Conservation (phyloP, 2,329 filamentous ascomycete species). For the Monosporascus ibericus region DNA sequence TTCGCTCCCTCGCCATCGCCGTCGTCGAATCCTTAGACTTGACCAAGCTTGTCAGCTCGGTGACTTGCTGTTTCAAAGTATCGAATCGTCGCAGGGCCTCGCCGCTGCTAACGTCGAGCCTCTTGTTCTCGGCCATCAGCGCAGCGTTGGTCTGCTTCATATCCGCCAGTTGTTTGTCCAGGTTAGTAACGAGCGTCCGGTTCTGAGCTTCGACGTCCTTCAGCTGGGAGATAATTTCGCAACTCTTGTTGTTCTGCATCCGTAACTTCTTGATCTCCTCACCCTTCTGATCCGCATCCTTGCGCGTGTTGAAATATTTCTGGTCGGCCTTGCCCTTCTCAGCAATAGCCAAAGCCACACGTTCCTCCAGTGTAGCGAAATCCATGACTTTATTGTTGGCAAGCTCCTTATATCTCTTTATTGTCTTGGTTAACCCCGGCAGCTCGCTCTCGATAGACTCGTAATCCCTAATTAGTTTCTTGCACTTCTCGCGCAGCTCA, state of each 20-base stretch:
- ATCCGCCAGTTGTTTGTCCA: slow-evolving; percentile 88
- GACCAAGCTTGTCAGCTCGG: slow-evolving; percentile 68
- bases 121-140: slow-evolving; percentile 66
- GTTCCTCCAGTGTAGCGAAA: slow-evolving; percentile 69
- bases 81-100: slow-evolving; percentile 68
- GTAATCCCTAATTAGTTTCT: slow-evolving; percentile 72
- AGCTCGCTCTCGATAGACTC: slow-evolving; percentile 81
- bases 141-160: slow-evolving; percentile 71
- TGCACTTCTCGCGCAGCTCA: slow-evolving; percentile 67
- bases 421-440: slow-evolving; percentile 82
- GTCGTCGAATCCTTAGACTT: slow-evolving; percentile 66
- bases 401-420: slow-evolving; percentile 79
- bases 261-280: slow-evolving; percentile 74
- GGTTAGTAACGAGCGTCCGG: slow-evolving; percentile 67
- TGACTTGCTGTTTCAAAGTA: slow-evolving; percentile 66
- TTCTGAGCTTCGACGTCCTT: slow-evolving; percentile 84
- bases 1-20: slow-evolving; percentile 46
- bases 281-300: slow-evolving; percentile 81
- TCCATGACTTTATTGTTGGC: slow-evolving; percentile 85
- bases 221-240: slow-evolving; percentile 86
- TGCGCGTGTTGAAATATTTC: slow-evolving; percentile 95
- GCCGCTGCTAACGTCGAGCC: slow-evolving; percentile 63
- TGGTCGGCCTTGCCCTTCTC: slow-evolving; percentile 97
- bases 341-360: slow-evolving; percentile 63
- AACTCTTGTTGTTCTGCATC: slow-evolving; percentile 80